Base-by-base conservation (phyloP, 1,139 yeast genomes). In the Suhomyces bokatorum region DNA sequence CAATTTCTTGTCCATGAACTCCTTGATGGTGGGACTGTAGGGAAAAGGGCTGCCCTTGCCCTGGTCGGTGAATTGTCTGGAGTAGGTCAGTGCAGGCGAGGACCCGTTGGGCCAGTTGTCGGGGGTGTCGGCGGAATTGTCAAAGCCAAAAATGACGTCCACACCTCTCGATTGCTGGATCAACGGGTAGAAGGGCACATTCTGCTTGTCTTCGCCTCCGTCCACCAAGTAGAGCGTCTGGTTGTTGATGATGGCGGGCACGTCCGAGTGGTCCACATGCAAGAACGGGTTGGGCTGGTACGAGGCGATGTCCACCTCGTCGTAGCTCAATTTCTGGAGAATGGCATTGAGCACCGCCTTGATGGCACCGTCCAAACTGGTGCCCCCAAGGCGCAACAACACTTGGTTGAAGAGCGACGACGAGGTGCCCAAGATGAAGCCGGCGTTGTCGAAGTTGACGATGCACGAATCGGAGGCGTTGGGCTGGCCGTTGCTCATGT, bases 171-270 rank as follows among this genome's bases (percentile, higher is more conserved):
- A 77, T 10, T 80, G 77, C 63, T 85, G 93, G 39, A 89, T 63
- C 54, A 89, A 71, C 17, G 97, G 97, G 48, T 78, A 73, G 37
- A 88, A 67, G 9, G 97, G 97, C 27, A 90, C 74, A 55, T 85
- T 86, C 61, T 89, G 93, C 12, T 63, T 65, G 65, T 87, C 96
- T 63, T 85, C 91, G 52, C 97, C 96, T 48, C 97, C 97, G 60
- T 90, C 97, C n/a, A 83, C 91, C 48, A 89, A 72, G 57, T 67
- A 78, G 36, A 90, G 71, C 4, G 78, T 68, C 6, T 75, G 73
- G 55, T 63, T 59, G 42, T 55, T 44, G 41, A 63, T 50, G 45
- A 74, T 62, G 41, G 55, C 53, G 12, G 57, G 57, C 24, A 47
- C 49, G 5, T 46, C 49, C 35, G 54, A 57, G 15, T 57, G 52